Evolutionary conservation across 2,329 filamentous ascomycete genomes (phyloP).

Genomic region (Fusarium cyanostomum): DNA sequence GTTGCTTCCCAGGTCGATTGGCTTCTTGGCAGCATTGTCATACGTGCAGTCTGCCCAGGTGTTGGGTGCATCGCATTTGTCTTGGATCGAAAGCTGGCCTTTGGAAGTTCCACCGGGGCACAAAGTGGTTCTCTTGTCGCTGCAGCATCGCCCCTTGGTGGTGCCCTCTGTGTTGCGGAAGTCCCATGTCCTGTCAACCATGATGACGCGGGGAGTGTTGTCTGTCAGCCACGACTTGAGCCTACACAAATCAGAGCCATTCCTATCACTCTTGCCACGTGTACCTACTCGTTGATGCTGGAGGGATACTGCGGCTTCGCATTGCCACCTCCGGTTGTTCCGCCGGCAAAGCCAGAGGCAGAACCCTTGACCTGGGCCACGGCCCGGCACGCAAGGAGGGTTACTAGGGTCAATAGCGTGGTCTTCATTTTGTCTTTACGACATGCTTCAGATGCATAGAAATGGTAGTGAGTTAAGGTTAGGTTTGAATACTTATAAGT

Average conservation of each 20-base stretch:
- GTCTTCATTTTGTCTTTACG: slow-evolving; percentile 10
- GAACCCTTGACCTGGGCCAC: slow-evolving; percentile 45
- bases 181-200: slow-evolving; percentile 65
- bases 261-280: neutral
- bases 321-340: slow-evolving; percentile 69
- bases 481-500: neutral
- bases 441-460: no score
- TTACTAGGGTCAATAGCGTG: neutral
- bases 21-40: slow-evolving; percentile 60
- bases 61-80: slow-evolving; percentile 64
- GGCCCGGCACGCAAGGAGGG: neutral
- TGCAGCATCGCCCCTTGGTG: slow-evolving; percentile 62
- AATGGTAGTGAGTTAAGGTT: neutral
- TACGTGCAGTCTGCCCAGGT: slow-evolving; percentile 57
- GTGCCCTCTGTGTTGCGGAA: slow-evolving; percentile 65
- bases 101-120: slow-evolving; percentile 20
- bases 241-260: neutral
- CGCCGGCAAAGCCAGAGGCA: slow-evolving; percentile 55
- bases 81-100: slow-evolving; percentile 26
- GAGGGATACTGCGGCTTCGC: slow-evolving; percentile 62
- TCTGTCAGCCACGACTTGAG: slow-evolving; percentile 62
- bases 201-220: slow-evolving; percentile 62
- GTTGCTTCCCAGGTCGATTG: slow-evolving; percentile 63
- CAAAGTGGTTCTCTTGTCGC: slow-evolving; percentile 55
- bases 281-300: slow-evolving; percentile 61